Conservation (phyloP, 352 stramenopile genomes). For the Phytophthora sojae region DNA sequence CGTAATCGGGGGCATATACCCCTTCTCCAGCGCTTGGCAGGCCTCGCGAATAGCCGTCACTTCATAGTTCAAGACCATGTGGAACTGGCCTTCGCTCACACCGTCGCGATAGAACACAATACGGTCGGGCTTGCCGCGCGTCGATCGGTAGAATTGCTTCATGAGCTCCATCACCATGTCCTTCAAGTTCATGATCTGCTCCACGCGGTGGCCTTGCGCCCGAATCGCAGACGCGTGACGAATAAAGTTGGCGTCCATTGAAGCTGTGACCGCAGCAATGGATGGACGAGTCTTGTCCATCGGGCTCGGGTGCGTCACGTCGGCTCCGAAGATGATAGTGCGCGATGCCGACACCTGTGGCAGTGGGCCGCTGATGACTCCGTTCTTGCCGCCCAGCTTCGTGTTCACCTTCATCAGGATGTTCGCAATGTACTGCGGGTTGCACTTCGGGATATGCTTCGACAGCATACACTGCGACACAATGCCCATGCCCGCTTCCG, state of each 20-base stretch:
- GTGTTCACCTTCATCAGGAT: slow-evolving; percentile 84
- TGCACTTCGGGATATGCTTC: slow-evolving; percentile 70
- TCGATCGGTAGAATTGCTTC: slow-evolving; percentile 72
- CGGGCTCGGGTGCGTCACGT: slow-evolving; percentile 84
- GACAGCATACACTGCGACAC: slow-evolving; percentile 82
- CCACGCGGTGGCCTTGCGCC: slow-evolving; percentile 79
- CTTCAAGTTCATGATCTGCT: slow-evolving; percentile 76
- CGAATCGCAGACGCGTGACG: slow-evolving; percentile 71
- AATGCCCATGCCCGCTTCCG: slow-evolving; percentile 60
- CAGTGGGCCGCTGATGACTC: slow-evolving; percentile 51
- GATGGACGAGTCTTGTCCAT: slow-evolving; percentile 78
- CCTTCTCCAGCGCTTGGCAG: slow-evolving; percentile 63
- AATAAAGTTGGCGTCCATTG: slow-evolving; percentile 78
- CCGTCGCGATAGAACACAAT: slow-evolving; percentile 92
- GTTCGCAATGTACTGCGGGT: slow-evolving; percentile 75
- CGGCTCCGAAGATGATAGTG: slow-evolving; percentile 86
- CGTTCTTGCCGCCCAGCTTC: slow-evolving; percentile 78
- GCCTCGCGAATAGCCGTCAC: slow-evolving; percentile 79
- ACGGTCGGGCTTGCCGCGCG: slow-evolving; percentile 61
- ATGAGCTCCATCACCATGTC: slow-evolving; percentile 77
- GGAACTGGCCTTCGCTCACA: slow-evolving; percentile 90
- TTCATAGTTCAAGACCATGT: slow-evolving; percentile 83
- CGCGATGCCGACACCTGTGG: slow-evolving; percentile 51
- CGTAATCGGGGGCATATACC: slow-evolving; percentile 79
- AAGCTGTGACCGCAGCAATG: slow-evolving; percentile 85